Conservation (phyloP, 495 filamentous ascomycete genomes). For the Penicillium antarcticum region DNA sequence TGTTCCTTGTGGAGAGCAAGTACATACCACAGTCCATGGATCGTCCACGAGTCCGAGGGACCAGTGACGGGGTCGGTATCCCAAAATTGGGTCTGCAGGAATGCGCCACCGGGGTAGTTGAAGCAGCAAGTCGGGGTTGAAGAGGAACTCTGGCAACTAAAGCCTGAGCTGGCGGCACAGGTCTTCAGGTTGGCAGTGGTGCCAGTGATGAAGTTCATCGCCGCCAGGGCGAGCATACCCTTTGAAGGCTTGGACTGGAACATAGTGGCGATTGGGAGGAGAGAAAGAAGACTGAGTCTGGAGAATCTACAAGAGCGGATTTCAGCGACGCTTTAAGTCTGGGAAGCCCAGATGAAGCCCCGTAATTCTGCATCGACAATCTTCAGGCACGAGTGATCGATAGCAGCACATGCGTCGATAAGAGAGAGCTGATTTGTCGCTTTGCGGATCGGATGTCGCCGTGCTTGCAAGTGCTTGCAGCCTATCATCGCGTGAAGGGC, state of each 20-base stretch:
- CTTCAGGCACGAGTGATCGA: constrained; percentile 11
- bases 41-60: constrained; percentile 72
- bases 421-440: constrained; percentile 34
- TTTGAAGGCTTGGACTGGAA: constrained; percentile 12
- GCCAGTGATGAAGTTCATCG: constrained; percentile 16
- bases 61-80: constrained; percentile 63
- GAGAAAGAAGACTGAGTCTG: constrained; percentile 9
- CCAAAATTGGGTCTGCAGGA: constrained; percentile 82
- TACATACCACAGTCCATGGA: constrained; percentile 69
- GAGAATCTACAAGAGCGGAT: background rate
- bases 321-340: too few species aligned
- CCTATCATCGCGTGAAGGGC: background rate
- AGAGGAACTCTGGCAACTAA: constrained; percentile 39
- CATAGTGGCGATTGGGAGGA: background rate
- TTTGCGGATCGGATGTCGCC: constrained; percentile 20
- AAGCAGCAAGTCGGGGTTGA: constrained; percentile 67
- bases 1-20: background rate
- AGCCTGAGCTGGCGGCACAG: constrained; percentile 26
- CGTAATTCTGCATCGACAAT: constrained; percentile 1
- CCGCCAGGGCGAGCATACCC: constrained; percentile 29
- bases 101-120: constrained; percentile 67
- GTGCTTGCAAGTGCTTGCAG: constrained; percentile 1
- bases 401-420: constrained; percentile 34
- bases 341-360: too few species aligned
- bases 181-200: constrained; percentile 21